A percentile compares a stretch with the other conserved stretches of the same genome.
phyloP scores from a whole-genome alignment of 345 rosid species.

The Aquilaria sinensis region DNA sequence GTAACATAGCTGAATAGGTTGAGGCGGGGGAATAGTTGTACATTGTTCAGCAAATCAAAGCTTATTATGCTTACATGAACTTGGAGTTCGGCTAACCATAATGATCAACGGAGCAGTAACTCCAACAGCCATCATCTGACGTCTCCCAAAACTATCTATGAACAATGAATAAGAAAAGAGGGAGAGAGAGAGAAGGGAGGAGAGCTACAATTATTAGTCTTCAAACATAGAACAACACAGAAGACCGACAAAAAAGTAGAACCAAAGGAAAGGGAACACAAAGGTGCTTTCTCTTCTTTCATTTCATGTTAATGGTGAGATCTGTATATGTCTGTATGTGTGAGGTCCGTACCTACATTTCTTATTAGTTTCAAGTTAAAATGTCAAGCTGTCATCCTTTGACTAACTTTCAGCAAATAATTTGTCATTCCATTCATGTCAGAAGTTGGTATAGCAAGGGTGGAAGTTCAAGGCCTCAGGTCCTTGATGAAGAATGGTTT shows the following conservation, averaged over 20 bases:
- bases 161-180: background rate
- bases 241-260: background rate
- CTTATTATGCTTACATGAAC: constrained; percentile 49
- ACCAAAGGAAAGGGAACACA: background rate
- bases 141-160: constrained; percentile 59
- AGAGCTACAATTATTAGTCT: background rate
- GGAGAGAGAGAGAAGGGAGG: background rate
- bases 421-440: too few relatives aligned
- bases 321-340: too few relatives aligned
- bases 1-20: constrained; percentile 7
- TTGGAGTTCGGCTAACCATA: constrained; percentile 37
- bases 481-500: too few relatives aligned
- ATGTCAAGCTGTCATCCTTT: too few relatives aligned
- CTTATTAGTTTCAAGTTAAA: too few relatives aligned
- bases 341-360: too few relatives aligned
- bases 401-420: too few relatives aligned
- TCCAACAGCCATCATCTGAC: constrained; percentile 54
- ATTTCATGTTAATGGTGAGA: too few relatives aligned
- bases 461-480: too few relatives aligned
- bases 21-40: background rate
- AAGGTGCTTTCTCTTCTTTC: too few relatives aligned
- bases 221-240: background rate
- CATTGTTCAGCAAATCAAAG: constrained; percentile 5
- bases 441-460: too few relatives aligned
- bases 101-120: constrained; percentile 56